Percentiles rank a stretch among this genome's conserved stretches.
phyloP scores from a whole-genome alignment of 2,329 filamentous ascomycete genomes.

The Sporothrix mexicana region DNA sequence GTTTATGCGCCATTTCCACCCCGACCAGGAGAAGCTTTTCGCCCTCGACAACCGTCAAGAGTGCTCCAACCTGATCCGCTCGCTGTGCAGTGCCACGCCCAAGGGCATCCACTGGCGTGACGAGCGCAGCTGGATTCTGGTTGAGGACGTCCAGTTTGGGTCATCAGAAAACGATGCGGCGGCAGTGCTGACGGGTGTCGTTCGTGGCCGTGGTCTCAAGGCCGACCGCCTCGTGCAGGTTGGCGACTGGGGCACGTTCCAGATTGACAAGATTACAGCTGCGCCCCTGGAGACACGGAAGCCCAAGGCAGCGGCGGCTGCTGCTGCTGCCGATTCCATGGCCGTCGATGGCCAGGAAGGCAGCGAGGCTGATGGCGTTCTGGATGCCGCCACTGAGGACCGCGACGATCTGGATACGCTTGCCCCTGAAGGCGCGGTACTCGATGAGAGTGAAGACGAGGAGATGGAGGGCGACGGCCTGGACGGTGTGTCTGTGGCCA shows the following conservation, averaged over 20 bases:
- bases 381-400: conserved; percentile 77
- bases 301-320: conserved; percentile 50
- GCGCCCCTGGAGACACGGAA: conserved; percentile 70
- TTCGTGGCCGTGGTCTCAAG: conserved; percentile 85
- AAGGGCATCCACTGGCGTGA: conserved; percentile 97
- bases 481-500: conserved; percentile 48
- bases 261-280: conserved; percentile 85
- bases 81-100: conserved; percentile 87
- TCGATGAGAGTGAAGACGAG: conserved; percentile 52
- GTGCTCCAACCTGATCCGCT: conserved; percentile 86
- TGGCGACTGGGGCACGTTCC: conserved; percentile 92
- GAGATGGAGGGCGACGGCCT: conserved; percentile 62
- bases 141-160: conserved; percentile 79
- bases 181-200: conserved; percentile 76
- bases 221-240: conserved; percentile 89
- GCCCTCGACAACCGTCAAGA: conserved; percentile 88
- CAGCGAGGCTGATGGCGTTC: conserved; percentile 49
- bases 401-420: conserved; percentile 82
- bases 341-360: conserved; percentile 63
- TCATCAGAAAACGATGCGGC: conserved; percentile 52
- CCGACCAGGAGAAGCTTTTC: conserved; percentile 87
- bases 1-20: conserved; percentile 93
- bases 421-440: conserved; percentile 82
- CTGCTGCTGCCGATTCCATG: conserved; percentile 61
- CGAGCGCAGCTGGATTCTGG: conserved; percentile 92